phyloP scores from a whole-genome alignment of 306 rosid genomes.

The Trifolium repens region DNA sequence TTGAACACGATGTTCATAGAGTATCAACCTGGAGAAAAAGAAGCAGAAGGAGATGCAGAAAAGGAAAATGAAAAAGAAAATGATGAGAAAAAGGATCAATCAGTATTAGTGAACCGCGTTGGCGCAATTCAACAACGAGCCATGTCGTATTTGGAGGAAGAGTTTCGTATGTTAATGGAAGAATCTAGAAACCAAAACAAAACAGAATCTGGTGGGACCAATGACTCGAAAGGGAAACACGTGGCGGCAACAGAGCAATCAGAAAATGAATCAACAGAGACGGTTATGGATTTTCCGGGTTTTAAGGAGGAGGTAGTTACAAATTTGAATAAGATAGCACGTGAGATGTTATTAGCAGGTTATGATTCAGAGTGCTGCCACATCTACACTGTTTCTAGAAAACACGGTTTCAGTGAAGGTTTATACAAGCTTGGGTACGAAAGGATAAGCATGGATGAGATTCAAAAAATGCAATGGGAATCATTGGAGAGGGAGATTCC shows the following conservation, averaged over 20 bases:
- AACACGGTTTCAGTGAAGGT: constrained; percentile 48
- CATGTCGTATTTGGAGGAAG: constrained; percentile 69
- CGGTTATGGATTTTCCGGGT: constrained; percentile 42
- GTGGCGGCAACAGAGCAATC: constrained; percentile 32
- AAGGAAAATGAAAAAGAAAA: background rate
- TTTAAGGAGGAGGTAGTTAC: constrained; percentile 43
- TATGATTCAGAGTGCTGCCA: constrained; percentile 57
- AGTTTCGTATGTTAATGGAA: constrained; percentile 54
- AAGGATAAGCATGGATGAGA: constrained; percentile 60
- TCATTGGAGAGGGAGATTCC: constrained; percentile 61
- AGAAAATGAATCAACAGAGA: constrained; percentile 43
- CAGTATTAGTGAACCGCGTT: constrained; percentile 50
- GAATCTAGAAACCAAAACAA: constrained; percentile 42
- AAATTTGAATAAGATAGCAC: constrained; percentile 47
- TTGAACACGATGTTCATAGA: background rate
- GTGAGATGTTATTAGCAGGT: constrained; percentile 49
- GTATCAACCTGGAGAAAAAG: background rate
- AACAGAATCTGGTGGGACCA: background rate
- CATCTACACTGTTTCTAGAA: constrained; percentile 46
- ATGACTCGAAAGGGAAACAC: constrained; percentile 39
- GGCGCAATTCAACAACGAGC: constrained; percentile 57
- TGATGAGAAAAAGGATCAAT: background rate
- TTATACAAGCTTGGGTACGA: constrained; percentile 50
- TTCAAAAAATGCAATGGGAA: constrained; percentile 66
- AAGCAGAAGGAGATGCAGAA: background rate